A percentile compares a stretch with the other conserved stretches of the same genome.
Conservation (phyloP, 495 filamentous ascomycete species). For the Aspergillus avenaceus region DNA sequence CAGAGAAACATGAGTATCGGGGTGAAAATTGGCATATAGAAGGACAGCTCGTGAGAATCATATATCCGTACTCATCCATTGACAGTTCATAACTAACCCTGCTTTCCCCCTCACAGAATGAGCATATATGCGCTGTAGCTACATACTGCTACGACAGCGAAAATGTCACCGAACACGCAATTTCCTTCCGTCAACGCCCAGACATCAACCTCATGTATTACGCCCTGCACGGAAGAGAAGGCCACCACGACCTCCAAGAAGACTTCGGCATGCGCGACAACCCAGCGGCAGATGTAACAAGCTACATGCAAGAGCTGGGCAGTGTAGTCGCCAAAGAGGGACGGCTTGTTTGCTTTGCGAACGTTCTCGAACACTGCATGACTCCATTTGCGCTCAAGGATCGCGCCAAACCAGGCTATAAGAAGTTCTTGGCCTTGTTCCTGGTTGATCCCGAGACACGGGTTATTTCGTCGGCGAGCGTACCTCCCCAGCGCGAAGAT, state of each 20-base stretch:
- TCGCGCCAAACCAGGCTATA: constrained; percentile 45
- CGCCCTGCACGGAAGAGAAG: constrained; percentile 23
- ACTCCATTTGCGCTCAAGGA: constrained; percentile 46
- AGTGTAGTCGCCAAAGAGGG: constrained; percentile 23
- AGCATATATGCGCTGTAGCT: constrained; percentile 53
- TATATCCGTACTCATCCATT: not conserved
- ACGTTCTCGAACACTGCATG: constrained; percentile 47
- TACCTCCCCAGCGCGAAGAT: constrained; percentile 48
- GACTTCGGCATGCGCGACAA: constrained; percentile 23
- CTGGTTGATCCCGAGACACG: constrained; percentile 50
- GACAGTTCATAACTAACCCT: not conserved
- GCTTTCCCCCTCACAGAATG: constrained; percentile 31
- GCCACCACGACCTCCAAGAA: constrained; percentile 19
- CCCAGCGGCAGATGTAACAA: not conserved
- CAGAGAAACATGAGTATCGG: constrained; percentile 47
- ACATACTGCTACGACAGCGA: constrained; percentile 59
- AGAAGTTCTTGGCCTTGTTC: constrained; percentile 53
- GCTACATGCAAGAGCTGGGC: constrained; percentile 33
- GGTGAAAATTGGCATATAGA: constrained; percentile 53
- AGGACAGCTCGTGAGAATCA: constrained; percentile 37
- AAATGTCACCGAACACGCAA: constrained; percentile 53
- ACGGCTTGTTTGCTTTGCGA: constrained; percentile 29
- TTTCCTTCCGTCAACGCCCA: constrained; percentile 46
- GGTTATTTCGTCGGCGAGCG: constrained; percentile 52
- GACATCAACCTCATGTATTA: constrained; percentile 1